Conservation (phyloP, 495 filamentous ascomycete genomes). For the Aspergillus conjunctus region DNA sequence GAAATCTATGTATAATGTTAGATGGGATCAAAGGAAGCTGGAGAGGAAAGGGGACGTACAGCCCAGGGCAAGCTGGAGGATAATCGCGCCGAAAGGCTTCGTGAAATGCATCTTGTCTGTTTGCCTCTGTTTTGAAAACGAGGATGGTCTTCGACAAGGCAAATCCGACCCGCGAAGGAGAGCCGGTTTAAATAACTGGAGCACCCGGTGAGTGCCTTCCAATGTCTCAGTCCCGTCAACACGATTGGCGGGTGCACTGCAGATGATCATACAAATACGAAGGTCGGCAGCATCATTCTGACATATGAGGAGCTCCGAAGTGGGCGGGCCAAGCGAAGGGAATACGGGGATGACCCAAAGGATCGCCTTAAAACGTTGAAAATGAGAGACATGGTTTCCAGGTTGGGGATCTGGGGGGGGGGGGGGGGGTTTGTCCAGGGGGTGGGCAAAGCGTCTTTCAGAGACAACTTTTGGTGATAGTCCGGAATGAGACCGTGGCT, state of each 20-base stretch:
- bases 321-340: background rate
- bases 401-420: too few relatives aligned
- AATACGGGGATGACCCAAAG: background rate
- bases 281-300: conserved; percentile 8
- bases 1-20: conserved; percentile 9
- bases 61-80: conserved; percentile 17
- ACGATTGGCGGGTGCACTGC: conserved; percentile 15
- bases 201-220: background rate
- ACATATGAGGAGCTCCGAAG: background rate
- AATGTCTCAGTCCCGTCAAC: conserved; percentile 14
- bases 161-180: background rate
- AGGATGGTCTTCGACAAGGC: background rate
- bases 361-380: too few relatives aligned
- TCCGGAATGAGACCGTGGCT: too few relatives aligned
- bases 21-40: background rate
- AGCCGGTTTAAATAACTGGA: conserved; percentile 11
- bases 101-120: conserved; percentile 22
- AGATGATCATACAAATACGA: conserved; percentile 29
- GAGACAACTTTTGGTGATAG: too few relatives aligned
- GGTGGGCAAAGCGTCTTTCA: too few relatives aligned
- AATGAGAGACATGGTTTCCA: too few relatives aligned
- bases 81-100: conserved; percentile 2
- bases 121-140: background rate
- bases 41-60: background rate
- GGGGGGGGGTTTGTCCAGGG: too few relatives aligned